Percentiles rank a stretch among this genome's conserved stretches.
Evolutionary conservation across 495 filamentous ascomycete species (phyloP).

Genomic region (Neurospora intermedia): DNA sequence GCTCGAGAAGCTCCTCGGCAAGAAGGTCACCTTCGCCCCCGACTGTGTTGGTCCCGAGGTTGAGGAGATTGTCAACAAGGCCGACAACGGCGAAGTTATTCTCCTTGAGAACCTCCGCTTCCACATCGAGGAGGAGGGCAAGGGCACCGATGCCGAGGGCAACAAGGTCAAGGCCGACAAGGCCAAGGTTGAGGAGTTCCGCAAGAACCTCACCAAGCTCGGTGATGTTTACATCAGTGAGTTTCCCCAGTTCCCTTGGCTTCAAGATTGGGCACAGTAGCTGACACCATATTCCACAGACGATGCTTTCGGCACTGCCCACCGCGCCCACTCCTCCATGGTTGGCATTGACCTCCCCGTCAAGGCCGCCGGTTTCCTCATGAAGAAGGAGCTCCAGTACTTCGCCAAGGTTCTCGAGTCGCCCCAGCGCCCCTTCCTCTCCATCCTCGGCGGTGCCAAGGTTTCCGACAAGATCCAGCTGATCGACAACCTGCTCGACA

Average conservation of each 20-base stretch:
- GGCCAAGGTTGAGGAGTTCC: constrained; percentile 81
- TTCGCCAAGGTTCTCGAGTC: constrained; percentile 94
- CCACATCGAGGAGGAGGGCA: constrained; percentile 95
- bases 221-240: constrained; percentile 95
- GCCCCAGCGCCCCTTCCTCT: constrained; percentile 91
- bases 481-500: constrained; percentile 95
- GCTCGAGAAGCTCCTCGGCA: constrained; percentile 78
- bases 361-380: constrained; percentile 92
- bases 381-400: constrained; percentile 99
- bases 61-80: constrained; percentile 80
- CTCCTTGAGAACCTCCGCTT: constrained; percentile 97
- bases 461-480: constrained; percentile 99
- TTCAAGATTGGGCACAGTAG: background rate
- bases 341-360: constrained; percentile 91
- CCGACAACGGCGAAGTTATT: constrained; percentile 72
- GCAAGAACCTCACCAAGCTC: constrained; percentile 86
- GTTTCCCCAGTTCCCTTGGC: constrained; percentile 20
- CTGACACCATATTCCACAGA: constrained; percentile 38
- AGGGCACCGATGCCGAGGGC: constrained; percentile 78
- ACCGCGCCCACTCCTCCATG: constrained; percentile 98
- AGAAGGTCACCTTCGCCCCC: constrained; percentile 74
- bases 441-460: constrained; percentile 96
- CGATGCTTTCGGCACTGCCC: constrained; percentile 96
- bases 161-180: constrained; percentile 98
- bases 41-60: constrained; percentile 86